Conservation (phyloP, 1,284 basidiomycete species). For the Cryptococcus jaspeensis region DNA sequence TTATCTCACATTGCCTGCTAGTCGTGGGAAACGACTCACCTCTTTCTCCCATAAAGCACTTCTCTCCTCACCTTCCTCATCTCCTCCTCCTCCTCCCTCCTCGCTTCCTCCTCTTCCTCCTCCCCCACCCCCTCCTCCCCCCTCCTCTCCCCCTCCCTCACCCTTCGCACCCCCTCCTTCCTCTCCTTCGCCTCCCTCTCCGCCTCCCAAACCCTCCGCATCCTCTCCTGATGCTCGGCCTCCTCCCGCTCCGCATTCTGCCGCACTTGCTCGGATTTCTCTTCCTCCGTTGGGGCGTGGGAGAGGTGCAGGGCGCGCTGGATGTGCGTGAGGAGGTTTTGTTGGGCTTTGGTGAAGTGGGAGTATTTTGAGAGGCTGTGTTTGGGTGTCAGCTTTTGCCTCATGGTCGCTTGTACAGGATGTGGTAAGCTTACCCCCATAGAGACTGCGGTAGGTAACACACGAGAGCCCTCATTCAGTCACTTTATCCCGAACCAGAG, state of each 20-base stretch:
- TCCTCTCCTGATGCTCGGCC: conserved; percentile 24
- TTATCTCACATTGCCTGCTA: neutral
- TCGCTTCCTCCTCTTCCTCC: conserved; percentile 1
- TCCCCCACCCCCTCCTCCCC: conserved; percentile 15
- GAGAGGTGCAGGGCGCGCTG: conserved; percentile 26
- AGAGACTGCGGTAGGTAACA: conserved; percentile 13
- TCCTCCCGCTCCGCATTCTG: conserved; percentile 26
- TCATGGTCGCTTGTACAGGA: neutral
- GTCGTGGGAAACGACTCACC: conserved; percentile 3
- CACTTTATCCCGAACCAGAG: no score
- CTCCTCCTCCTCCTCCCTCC: conserved; percentile 11
- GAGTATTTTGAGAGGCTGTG: conserved; percentile 47
- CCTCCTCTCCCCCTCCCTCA: neutral
- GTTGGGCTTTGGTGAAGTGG: conserved; percentile 38
- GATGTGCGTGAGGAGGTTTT: conserved; percentile 28
- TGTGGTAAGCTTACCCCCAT: conserved; percentile 21
- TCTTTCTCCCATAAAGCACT: conserved; percentile 22
- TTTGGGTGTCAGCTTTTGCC: neutral
- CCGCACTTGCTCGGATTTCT: conserved; percentile 24
- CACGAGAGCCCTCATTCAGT: neutral
- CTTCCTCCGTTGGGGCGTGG: conserved; percentile 29
- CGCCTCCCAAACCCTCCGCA: conserved; percentile 16
- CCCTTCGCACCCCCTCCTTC: conserved; percentile 3
- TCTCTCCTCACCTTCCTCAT: conserved; percentile 17
- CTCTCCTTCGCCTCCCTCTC: conserved; percentile 15